A percentile compares a stretch with the other conserved stretches of the same genome.
Conservation (phyloP, 169 alveolate species). For the Plasmodium cynomolgi region DNA sequence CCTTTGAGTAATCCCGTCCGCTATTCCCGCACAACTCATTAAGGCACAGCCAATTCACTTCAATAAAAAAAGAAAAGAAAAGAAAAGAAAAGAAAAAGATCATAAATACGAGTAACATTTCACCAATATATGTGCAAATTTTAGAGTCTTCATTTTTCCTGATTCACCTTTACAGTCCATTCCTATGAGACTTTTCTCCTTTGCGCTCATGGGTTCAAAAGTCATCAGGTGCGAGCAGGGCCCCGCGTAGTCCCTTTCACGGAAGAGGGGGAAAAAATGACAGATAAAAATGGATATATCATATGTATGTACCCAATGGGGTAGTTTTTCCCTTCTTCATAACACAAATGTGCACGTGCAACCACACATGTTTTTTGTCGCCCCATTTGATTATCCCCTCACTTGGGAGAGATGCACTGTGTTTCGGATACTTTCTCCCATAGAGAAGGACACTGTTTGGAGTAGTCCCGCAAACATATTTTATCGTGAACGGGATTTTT, state of each 20-base stretch:
- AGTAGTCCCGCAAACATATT: conserved; percentile 64
- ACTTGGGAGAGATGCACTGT: conserved; percentile 68
- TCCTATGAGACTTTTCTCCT: conserved; percentile 57
- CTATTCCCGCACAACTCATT: conserved; percentile 58
- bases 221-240: conserved; percentile 67
- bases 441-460: conserved; percentile 55
- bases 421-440: conserved; percentile 69
- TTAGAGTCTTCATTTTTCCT: background rate
- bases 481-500: conserved; percentile 44
- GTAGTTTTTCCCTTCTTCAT: background rate
- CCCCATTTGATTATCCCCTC: background rate
- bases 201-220: conserved; percentile 57
- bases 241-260: conserved; percentile 46
- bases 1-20: conserved; percentile 46
- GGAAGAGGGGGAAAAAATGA: background rate
- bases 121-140: background rate
- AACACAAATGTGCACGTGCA: background rate
- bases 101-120: background rate
- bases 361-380: background rate
- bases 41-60: conserved; percentile 54
- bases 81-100: background rate
- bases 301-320: background rate
- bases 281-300: background rate
- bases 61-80: background rate
- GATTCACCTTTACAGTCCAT: conserved; percentile 45